Conservation (phyloP, 495 filamentous ascomycete genomes). For the Penicillium cataractarum region DNA sequence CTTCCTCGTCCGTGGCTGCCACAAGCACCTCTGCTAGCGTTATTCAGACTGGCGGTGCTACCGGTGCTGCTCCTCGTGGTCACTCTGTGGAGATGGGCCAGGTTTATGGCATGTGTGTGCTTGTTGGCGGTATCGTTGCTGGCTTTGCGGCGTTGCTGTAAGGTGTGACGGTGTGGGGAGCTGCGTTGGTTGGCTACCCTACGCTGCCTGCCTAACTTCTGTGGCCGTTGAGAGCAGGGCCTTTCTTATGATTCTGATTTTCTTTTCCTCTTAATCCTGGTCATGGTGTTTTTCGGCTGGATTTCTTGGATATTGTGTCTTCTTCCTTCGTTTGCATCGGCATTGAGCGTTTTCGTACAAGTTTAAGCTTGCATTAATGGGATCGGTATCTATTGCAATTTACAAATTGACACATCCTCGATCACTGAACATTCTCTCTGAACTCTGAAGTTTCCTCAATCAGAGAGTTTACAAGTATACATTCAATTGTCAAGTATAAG, state of each 20-base stretch:
- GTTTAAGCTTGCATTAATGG: slow-evolving; percentile 12
- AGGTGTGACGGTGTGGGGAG: slow-evolving; percentile 10
- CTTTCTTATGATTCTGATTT: background rate
- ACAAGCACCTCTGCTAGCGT: slow-evolving; percentile 44
- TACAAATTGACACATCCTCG: background rate
- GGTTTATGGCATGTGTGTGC: slow-evolving; percentile 58
- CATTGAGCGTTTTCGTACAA: slow-evolving; percentile 20
- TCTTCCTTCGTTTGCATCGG: slow-evolving; percentile 15
- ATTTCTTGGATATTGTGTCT: background rate
- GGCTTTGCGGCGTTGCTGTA: slow-evolving; percentile 66
- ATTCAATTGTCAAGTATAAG: background rate
- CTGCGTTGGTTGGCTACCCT: background rate
- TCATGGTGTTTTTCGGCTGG: slow-evolving; percentile 8
- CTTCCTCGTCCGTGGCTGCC: slow-evolving; percentile 26
- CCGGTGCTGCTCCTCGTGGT: slow-evolving; percentile 28
- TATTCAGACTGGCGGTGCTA: slow-evolving; percentile 13
- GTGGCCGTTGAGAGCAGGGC: background rate
- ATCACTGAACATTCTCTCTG: background rate
- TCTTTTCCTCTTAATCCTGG: background rate
- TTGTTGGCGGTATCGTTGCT: slow-evolving; percentile 62
- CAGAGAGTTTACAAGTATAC: background rate
- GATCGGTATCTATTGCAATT: background rate
- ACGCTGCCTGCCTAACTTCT: background rate
- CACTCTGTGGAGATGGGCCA: slow-evolving; percentile 56
- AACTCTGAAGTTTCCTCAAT: background rate